Base-by-base conservation (phyloP, 495 filamentous ascomycete species). In the Penicillium turbatum region DNA sequence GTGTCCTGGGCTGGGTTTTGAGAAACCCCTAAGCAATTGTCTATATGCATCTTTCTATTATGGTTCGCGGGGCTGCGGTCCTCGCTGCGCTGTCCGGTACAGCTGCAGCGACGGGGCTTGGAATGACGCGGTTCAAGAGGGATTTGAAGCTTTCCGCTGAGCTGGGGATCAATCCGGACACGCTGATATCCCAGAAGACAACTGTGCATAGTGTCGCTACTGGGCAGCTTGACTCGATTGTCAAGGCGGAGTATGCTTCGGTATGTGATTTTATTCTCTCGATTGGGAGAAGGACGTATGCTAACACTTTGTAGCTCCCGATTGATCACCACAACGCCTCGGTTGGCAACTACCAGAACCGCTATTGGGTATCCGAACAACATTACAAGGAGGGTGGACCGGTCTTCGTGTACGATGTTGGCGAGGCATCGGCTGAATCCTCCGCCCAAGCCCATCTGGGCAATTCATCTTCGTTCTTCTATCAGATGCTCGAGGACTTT, bases 401-500 rank as follows among this genome's bases (percentile, higher is more conserved):
- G 0, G 70, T 84, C 12, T 70, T 84, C 42, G 51, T 82, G 4
- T 80, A 76, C 35, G 80, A 82, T 62, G 71, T 59, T 6, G 80
- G 80, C 8, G 80, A 82, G 59, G 40, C 64, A 0, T 51, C 60
- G 36, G 80, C 71, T 2, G 66, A 71, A 37, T 27, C 15, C 0
- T 35, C 57, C 5, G 65, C 64, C 10, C 40, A 59, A 34, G 21
- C 41, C 5, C 59, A 69, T 43, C 55, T 83, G 40, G 69, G 65
- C 21, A 73, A 73, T 30, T 56, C 60, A 1, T 48, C 55, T n/a
- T 71, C 70, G 1, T 75, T 78, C 50, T 75, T 82, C 41, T 63
- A 59, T 12, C 51, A 68, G 29, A 53, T 79, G 35, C 60, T 83
- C 17, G 49, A 72, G 36, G 68, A 78, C 29, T 77, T 80, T 44